Evolutionary conservation across 257 asterid species (phyloP), one percentile per base, ranked within the genome.

Genomic region (Haberlea rhodopensis): DNA sequence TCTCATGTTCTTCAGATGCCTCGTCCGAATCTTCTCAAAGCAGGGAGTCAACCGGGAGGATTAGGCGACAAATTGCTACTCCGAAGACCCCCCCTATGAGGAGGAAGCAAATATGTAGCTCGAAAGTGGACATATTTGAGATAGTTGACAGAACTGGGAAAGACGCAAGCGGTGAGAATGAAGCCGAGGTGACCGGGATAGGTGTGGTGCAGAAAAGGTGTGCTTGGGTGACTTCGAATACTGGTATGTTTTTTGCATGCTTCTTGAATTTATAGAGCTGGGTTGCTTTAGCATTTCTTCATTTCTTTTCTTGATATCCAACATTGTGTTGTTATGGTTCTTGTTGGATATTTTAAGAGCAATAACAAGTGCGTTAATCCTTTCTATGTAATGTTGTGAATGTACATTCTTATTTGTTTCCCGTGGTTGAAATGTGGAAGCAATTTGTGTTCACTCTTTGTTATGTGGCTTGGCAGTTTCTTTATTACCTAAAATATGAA

Each of bases 1-100:
- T 94, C 18, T 92, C 96, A 19, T 92, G 99, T 60, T 92, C 99
- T 5, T 89, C 97, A 0, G 99, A 92, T 63, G 96, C 97, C 31
- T 92, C 97, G 0, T 79, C 97, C 21, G 99, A 92, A 64, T 89
- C 97, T 27, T 82, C 94, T 8, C 94, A 81, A 15, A 92, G 99
- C 66, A 77, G 94, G 70, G 95, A 94, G 1, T 92, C 99, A 4
- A 86, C 96, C 13, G 96, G 96, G 78, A 84, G 83, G 79, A 67
- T 86, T 53, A 64, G 65, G 57, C 66, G 88, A 45, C 79, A 94
- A 54, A 78, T 67, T 29, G 54, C 69, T 68, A 77, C 75, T 20
- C 70, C 78, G 22, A 69, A 75, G 0, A 43, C 51, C 51, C 73
- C 78, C 19, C 54, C 46, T 54, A 11, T 53, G 5, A 69, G 63